Evolutionary conservation across 345 rosid genomes (phyloP), one percentile per base, ranked within the genome.

Genomic region (Murraya paniculata): DNA sequence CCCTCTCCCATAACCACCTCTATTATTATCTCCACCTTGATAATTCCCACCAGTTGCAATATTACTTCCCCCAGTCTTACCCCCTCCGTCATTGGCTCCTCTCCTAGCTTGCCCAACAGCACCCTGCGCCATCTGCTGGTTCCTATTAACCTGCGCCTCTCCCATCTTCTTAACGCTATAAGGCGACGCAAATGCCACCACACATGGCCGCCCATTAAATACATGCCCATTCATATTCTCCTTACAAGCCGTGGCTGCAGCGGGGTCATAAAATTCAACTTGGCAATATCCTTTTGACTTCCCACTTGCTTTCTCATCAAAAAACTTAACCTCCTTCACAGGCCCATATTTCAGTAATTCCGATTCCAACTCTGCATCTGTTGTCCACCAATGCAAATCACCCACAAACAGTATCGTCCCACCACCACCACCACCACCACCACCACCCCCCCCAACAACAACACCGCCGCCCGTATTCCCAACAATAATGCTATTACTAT

Each of bases 341-440:
- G 68, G 69, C 76, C 97, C 94, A 80, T 89, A 92, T 84, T 91
- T 86, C 81, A 87, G 89, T 62, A 88, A 78, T 78, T 84, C 95
- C 5, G 79, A 71, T 87, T 92, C 97, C 62, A 94, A 85, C 72
- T 94, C 95, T 0, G 92, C 93, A 88, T 94, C 97, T 1, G 94
- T 94, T 6, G 97, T 94, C 97, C 98, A 94, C 98, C 95, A 94
- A 83, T 92, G 97, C 87, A 94, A 79, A 69, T 94, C 95, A 9
- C 98, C 98, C 72, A 94, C 92, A 80, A 91, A 94, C 79, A 94
- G 81, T 77, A 86, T 84, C 0, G 93, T 86, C 61, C 89, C 92
- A 2, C 86, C 90, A 8, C 80, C 83, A 21, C 85, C 90, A 6
- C 81, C 82, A 16, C 85, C 83, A 6, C 83, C 86, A 81, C 62